Percentiles rank a stretch among this genome's conserved stretches.
phyloP scores from a whole-genome alignment of 108 stramenopile species.

The Pseudonitzschia multiseries region DNA sequence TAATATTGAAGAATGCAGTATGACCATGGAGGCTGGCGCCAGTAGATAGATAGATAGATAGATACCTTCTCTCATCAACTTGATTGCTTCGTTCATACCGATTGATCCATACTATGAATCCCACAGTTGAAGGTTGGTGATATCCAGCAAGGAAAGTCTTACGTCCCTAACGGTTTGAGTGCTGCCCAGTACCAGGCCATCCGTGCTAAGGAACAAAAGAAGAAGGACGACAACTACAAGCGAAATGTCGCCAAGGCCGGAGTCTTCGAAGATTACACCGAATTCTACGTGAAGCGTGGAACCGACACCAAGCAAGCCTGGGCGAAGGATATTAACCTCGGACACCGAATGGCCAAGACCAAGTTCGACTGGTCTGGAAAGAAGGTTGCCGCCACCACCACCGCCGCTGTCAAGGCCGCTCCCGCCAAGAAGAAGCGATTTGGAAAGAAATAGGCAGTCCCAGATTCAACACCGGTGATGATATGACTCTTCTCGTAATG shows the following conservation, averaged over 20 bases:
- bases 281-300: slow-evolving; percentile 65
- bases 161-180: slow-evolving; percentile 64
- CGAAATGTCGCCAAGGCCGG: slow-evolving; percentile 66
- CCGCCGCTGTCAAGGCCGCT: background rate
- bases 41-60: background rate
- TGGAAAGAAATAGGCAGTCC: slow-evolving; percentile 18
- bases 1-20: background rate
- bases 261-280: slow-evolving; percentile 61
- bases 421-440: background rate
- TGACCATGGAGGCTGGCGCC: background rate
- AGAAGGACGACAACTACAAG: slow-evolving; percentile 58
- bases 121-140: slow-evolving; percentile 47
- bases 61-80: background rate
- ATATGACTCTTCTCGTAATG: background rate
- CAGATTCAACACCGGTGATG: background rate
- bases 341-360: slow-evolving; percentile 69
- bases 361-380: slow-evolving; percentile 71
- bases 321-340: slow-evolving; percentile 46
- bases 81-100: background rate
- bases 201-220: slow-evolving; percentile 46
- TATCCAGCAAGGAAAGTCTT: slow-evolving; percentile 43
- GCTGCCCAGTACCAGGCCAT: slow-evolving; percentile 46
- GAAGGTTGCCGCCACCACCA: slow-evolving; percentile 13
- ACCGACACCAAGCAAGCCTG: slow-evolving; percentile 48
- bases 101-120: background rate